Conservation (phyloP, 2,329 filamentous ascomycete genomes). For the Curvularia verruculosa region DNA sequence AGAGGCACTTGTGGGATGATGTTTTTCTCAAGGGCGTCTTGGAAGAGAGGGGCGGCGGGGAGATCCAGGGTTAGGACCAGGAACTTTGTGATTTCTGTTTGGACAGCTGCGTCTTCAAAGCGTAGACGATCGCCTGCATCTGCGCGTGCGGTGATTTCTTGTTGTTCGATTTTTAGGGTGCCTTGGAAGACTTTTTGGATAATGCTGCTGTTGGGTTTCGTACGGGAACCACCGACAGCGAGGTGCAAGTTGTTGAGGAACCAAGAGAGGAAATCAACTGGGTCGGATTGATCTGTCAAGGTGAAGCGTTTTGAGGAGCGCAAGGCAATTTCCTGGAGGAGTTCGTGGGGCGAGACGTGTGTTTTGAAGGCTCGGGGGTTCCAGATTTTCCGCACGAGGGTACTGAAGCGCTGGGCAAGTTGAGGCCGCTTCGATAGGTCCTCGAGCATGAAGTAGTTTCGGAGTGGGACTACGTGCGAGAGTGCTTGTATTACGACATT, state of each 20-base stretch:
- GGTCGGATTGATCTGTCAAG: slow-evolving; percentile 88
- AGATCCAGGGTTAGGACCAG: slow-evolving; percentile 93
- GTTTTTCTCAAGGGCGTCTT: slow-evolving; percentile 91
- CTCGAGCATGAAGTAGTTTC: slow-evolving; percentile 91
- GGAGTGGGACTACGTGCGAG: slow-evolving; percentile 84
- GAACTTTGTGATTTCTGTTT: slow-evolving; percentile 78
- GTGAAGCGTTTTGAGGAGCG: slow-evolving; percentile 92
- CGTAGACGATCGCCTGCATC: slow-evolving; percentile 86
- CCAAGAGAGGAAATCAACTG: slow-evolving; percentile 96
- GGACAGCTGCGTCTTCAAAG: slow-evolving; percentile 90
- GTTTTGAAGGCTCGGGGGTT: slow-evolving; percentile 95
- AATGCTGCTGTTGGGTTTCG: slow-evolving; percentile 82
- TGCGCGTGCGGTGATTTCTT: slow-evolving; percentile 89
- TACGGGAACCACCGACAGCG: slow-evolving; percentile 85
- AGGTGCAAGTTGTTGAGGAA: slow-evolving; percentile 96
- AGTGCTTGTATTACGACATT: slow-evolving; percentile 94
- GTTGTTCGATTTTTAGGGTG: slow-evolving; percentile 86
- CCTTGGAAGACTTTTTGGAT: slow-evolving; percentile 95
- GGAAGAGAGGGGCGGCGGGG: slow-evolving; percentile 89
- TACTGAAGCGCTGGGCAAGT: slow-evolving; percentile 85
- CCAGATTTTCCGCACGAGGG: slow-evolving; percentile 95
- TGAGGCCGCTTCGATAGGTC: slow-evolving; percentile 76
- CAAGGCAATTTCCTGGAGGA: slow-evolving; percentile 91
- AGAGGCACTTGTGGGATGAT: slow-evolving; percentile 94
- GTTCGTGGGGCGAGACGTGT: slow-evolving; percentile 95